phyloP scores from a whole-genome alignment of 2,329 filamentous ascomycete genomes.

The Stemphylium beticola region DNA sequence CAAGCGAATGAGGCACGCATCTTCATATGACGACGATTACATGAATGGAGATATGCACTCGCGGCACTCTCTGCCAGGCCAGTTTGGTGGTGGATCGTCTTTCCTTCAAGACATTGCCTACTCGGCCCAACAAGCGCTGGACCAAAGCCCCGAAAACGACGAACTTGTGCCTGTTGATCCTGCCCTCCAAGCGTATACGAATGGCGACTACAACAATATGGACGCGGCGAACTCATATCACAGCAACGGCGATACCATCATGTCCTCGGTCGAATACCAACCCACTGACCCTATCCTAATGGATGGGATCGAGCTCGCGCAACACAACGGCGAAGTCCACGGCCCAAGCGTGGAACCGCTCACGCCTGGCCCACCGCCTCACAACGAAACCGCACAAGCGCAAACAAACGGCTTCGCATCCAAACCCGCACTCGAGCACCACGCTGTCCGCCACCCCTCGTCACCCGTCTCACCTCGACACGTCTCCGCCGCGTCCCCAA shows the following conservation, averaged over 20 bases:
- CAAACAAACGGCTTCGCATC: slow-evolving; percentile 22
- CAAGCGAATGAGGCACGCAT: slow-evolving; percentile 41
- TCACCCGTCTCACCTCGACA: slow-evolving; percentile 31
- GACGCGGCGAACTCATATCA: slow-evolving; percentile 22
- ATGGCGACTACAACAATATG: slow-evolving; percentile 21
- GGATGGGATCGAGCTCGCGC: slow-evolving; percentile 21
- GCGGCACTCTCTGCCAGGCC: slow-evolving; percentile 32
- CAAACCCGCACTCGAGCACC: slow-evolving; percentile 10
- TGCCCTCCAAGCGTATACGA: slow-evolving; percentile 32
- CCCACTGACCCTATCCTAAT: slow-evolving; percentile 23
- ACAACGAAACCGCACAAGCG: slow-evolving; percentile 11
- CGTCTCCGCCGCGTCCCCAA: slow-evolving; percentile 18
- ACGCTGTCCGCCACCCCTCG: slow-evolving; percentile 22
- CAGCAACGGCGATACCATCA: slow-evolving; percentile 33
- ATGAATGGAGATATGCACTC: slow-evolving; percentile 30
- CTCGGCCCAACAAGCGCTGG: slow-evolving; percentile 38
- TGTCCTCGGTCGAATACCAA: slow-evolving; percentile 45
- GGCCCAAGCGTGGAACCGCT: slow-evolving; percentile 35
- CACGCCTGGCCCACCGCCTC: slow-evolving; percentile 31
- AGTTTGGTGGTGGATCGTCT: slow-evolving; percentile 26
- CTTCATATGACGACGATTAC: slow-evolving; percentile 31
- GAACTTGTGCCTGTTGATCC: slow-evolving; percentile 39
- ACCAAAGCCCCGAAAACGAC: slow-evolving; percentile 26
- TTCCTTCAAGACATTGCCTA: slow-evolving; percentile 37
- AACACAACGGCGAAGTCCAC: slow-evolving; percentile 17